Base-by-base conservation (phyloP, 805 yeast genomes). In the Nakazawaea laoshanensis region DNA sequence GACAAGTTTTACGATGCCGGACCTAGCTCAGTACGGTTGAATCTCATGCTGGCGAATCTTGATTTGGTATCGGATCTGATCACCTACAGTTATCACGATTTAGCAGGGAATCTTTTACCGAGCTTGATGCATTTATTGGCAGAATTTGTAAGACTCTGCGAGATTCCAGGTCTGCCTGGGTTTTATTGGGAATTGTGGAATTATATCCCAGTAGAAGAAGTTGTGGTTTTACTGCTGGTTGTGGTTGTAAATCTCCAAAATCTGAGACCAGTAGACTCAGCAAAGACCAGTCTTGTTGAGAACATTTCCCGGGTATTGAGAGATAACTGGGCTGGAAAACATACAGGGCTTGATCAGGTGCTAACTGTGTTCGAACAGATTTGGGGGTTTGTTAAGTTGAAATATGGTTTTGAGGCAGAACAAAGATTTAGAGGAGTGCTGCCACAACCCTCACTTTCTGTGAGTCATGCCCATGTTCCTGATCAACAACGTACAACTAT, bases 131-230 rank as follows among this genome's bases (percentile, higher is more conserved):
- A 74, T 43, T 72, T 70, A 41, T 51, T 74, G 41, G 68, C 69
- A 42, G 73, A 70, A 38, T 74, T 74, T 44, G 50, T 70, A 38
- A 65, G 67, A 46, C 63, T 68, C 41, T 66, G 67, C 36, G 69
- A 70, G 41, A 69, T 68, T 42, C 62, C 16, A 17, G 36, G 24
- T 7, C 22, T 10, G 3, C 7, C 13, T 18, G n/a, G 65, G 36
- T 74, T 59, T 48, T 74, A 74, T 42, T 74, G 81, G 81, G 74
- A 72, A 41, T 61, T 74, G 30, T 66, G 74, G 44, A 58, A 77
- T 28, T 70, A 72, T n/a, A 63, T 74, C 30, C 82, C 82, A 3
- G 57, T 74, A 32, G 79, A 74, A 49, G 71, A 77, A 6, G 61
- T 74, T 11, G 67, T 73, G 10, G 48, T 74, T 33, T 52, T 73